Evolutionary conservation across 108 stramenopile species (phyloP), one percentile per base, ranked within the genome.

Genomic region (Mediolabrus comicus): DNA sequence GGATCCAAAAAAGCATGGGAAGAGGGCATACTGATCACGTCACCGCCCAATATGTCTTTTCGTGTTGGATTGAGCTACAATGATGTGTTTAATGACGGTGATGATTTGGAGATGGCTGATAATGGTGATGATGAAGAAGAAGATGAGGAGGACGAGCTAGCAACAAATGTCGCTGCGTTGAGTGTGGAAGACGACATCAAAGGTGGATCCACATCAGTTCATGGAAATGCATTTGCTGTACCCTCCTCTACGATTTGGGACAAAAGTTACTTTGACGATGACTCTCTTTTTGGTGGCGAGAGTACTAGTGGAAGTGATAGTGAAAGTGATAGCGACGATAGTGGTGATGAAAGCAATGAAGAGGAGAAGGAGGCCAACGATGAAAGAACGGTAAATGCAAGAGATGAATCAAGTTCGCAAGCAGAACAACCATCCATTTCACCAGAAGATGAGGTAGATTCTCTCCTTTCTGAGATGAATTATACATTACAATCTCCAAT

Each of bases 231-330:
- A 27, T 7, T 39, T 30, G 29, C 69, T 30, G 30, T 54, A 10
- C 38, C 54, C 56, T 43, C 34, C 1, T 38, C 63, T 24, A 62
- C 35, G 28, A 68, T 76, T 17, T 86, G 69, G 80, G 82, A 84
- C 27, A 79, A 75, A 51, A 77, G 62, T 74, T 86, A 63, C 71
- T 86, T 92, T 65, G 91, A 92, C 57, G 88, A 92, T 52, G 91
- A 92, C 78, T 92, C 91, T 8, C 73, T 92, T n/a, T 92, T 92
- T 74, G 88, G 86, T 14, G n/a, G n/a, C n/a, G 75, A 77, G 22
- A 81, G 80, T 46, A 69, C 70, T 22, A 76, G 75, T 66, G 69
- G 57, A 7, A 76, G 75, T 31, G 79, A 68, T 25, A 70, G 73
- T 13, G 79, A 68, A 28, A 70, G 73, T 13, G 80, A 72, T 17